phyloP scores from a whole-genome alignment of 2,329 filamentous ascomycete genomes.

The Beauveria australis region DNA sequence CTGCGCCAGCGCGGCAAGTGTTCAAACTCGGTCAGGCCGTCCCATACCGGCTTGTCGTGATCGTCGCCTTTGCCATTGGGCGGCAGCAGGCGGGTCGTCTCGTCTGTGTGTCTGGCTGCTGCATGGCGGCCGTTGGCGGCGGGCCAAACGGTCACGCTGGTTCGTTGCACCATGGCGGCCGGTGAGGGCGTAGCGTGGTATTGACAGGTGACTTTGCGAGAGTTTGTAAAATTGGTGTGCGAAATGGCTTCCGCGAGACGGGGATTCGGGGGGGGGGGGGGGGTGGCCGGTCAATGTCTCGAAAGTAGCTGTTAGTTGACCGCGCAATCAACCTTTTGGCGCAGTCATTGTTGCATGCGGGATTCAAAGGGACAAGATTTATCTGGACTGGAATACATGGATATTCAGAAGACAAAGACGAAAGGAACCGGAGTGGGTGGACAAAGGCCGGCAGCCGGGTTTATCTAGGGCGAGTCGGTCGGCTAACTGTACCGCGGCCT shows the following conservation, averaged over 20 bases:
- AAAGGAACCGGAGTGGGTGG: background rate
- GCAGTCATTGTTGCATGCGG: background rate
- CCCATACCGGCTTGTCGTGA: slow-evolving; percentile 29
- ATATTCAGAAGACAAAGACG: no score
- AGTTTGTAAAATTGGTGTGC: background rate
- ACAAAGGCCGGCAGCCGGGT: background rate
- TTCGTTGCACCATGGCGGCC: slow-evolving; percentile 2
- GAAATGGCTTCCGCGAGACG: background rate
- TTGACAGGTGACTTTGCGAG: background rate
- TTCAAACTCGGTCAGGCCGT: slow-evolving; percentile 48
- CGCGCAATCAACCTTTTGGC: background rate
- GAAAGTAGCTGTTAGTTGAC: background rate
- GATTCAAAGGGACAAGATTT: no score
- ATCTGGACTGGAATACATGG: background rate
- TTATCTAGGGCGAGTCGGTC: background rate
- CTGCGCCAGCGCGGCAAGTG: slow-evolving; percentile 53
- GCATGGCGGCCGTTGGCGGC: slow-evolving; percentile 13
- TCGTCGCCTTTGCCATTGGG: slow-evolving; percentile 13
- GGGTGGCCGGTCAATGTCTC: background rate
- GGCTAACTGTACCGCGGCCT: background rate
- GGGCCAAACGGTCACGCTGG: background rate
- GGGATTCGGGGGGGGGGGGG: no score
- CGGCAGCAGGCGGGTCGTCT: slow-evolving; percentile 31
- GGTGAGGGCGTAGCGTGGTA: background rate
- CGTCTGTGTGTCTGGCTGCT: slow-evolving; percentile 18